Conservation (phyloP, 345 rosid species). For the Lumnitzera racemosa region DNA sequence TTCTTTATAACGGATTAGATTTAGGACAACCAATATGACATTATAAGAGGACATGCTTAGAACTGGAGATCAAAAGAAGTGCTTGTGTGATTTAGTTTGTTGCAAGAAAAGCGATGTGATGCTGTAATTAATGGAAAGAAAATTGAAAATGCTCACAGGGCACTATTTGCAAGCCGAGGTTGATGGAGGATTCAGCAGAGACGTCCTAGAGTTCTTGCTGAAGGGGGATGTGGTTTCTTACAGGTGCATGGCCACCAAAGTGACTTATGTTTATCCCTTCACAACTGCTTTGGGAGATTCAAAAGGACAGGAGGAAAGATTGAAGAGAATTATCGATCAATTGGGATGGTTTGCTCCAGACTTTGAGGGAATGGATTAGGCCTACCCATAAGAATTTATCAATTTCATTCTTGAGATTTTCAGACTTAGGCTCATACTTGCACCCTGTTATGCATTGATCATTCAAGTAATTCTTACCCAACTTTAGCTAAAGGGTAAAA, state of each 20-base stretch:
- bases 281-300: constrained; percentile 90
- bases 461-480: too few relatives aligned
- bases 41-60: too few relatives aligned
- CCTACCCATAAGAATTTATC: neutral
- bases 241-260: constrained; percentile 72
- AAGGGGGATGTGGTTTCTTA: constrained; percentile 70
- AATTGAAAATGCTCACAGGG: constrained; percentile 24
- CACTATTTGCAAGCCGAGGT: constrained; percentile 69
- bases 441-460: too few relatives aligned
- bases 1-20: too few relatives aligned
- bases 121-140: neutral
- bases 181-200: constrained; percentile 66
- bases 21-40: too few relatives aligned
- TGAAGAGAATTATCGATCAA: constrained; percentile 54
- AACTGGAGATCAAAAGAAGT: neutral
- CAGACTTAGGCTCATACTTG: too few relatives aligned
- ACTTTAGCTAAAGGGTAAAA: too few relatives aligned
- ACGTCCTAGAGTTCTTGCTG: constrained; percentile 75
- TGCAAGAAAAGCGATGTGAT: neutral
- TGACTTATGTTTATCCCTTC: constrained; percentile 84
- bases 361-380: constrained; percentile 71
- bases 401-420: too few relatives aligned
- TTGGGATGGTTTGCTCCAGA: constrained; percentile 83
- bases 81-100: neutral
- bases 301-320: constrained; percentile 69